These are phyloP conservation scores for Hordeum marinum DNA, from an alignment of 176 grass and related monocot genomes.

Conservation along the genomic window DNA sequence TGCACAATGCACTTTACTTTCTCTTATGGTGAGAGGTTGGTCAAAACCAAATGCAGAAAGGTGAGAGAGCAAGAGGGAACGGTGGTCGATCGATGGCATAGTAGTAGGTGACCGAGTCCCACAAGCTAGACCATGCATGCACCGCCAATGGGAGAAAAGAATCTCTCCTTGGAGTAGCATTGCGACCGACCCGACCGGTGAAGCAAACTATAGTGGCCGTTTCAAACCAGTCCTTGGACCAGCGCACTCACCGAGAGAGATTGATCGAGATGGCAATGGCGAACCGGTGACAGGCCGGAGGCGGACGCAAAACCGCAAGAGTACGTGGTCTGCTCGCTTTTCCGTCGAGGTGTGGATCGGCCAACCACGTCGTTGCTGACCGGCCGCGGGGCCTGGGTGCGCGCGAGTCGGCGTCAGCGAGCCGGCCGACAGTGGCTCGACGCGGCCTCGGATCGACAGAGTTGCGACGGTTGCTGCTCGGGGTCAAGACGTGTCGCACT, in stretches of 20 bases:
- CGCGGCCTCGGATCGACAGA: too few relatives aligned
- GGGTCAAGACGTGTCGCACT: constrained; percentile 1
- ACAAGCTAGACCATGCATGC: constrained; percentile 24
- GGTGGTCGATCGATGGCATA: neutral
- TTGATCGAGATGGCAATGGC: neutral
- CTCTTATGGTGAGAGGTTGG: constrained; percentile 19
- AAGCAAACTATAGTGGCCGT: constrained; percentile 14
- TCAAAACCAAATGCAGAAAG: constrained; percentile 37
- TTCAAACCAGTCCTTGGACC: constrained; percentile 42
- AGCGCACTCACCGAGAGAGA: constrained; percentile 14
- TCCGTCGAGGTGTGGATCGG: constrained; percentile 6
- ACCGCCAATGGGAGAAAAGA: constrained; percentile 15
- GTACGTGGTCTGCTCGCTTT: neutral
- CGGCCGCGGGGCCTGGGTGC: neutral
- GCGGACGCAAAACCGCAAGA: neutral
- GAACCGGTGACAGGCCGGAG: neutral
- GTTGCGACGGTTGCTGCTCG: neutral
- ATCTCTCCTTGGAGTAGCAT: constrained; percentile 27
- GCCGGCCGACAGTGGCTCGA: neutral
- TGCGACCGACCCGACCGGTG: constrained; percentile 5
- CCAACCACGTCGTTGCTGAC: constrained; percentile 29
- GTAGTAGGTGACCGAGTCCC: constrained; percentile 30
- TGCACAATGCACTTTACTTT: neutral
- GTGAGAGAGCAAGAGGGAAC: neutral
- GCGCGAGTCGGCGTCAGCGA: constrained; percentile 31